These are phyloP conservation scores for Chaetomiaceae sp. DNA, from an alignment of 2,329 filamentous ascomycete species.

Conservation along the genomic window DNA sequence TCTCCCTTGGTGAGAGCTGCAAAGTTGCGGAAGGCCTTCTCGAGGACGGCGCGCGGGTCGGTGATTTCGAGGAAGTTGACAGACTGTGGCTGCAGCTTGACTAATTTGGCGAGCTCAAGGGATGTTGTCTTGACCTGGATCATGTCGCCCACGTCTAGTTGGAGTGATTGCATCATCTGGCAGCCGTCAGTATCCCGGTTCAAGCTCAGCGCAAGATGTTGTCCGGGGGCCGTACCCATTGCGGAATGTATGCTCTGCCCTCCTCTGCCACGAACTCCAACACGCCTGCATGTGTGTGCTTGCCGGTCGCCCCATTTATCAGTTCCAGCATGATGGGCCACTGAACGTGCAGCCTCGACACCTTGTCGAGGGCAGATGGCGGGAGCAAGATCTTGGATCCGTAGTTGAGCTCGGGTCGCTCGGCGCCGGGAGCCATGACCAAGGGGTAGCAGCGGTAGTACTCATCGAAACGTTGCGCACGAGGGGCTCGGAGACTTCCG, in stretches of 20 bases:
- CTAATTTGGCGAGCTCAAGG: conserved; percentile 79
- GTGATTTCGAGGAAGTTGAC: conserved; percentile 92
- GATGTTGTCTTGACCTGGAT: conserved; percentile 94
- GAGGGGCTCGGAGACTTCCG: conserved; percentile 35
- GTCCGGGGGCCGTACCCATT: conserved; percentile 61
- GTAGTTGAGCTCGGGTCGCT: conserved; percentile 85
- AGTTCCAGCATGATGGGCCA: conserved; percentile 97
- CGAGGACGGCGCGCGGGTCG: conserved; percentile 93
- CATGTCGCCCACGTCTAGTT: conserved; percentile 86
- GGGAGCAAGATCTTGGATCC: conserved; percentile 97
- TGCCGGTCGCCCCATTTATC: conserved; percentile 74
- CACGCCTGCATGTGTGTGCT: conserved; percentile 86
- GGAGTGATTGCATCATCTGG: conserved; percentile 88
- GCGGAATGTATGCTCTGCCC: conserved; percentile 89
- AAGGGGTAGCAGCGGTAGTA: conserved; percentile 97
- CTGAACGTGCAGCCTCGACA: conserved; percentile 90
- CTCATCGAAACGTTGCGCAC: conserved; percentile 83
- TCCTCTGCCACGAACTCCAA: conserved; percentile 97
- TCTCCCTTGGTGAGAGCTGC: conserved; percentile 89
- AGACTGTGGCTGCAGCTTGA: conserved; percentile 94
- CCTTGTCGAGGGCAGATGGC: conserved; percentile 93
- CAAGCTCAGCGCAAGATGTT: neutral
- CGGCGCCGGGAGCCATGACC: conserved; percentile 85
- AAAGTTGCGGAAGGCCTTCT: conserved; percentile 95
- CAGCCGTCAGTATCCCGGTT: neutral